Evolutionary conservation across 2,329 filamentous ascomycete species (phyloP), one percentile per base, ranked within the genome.

Genomic region (Colletotrichum spaethianum): DNA sequence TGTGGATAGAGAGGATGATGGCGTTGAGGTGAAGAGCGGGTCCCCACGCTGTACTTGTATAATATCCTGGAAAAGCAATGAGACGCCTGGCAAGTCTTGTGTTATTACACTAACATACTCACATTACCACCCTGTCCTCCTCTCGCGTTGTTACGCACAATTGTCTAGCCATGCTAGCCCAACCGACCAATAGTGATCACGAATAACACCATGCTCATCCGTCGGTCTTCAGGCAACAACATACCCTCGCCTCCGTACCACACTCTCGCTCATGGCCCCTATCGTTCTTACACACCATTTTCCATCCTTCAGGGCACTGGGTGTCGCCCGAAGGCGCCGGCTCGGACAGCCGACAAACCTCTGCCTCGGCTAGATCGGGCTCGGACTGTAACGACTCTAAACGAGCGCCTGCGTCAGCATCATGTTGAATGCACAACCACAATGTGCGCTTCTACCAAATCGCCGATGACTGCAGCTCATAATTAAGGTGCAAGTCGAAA

Each of bases 241-340:
- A 31, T 2, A 44, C 28, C 18, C 26, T 63, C 61, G 14, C n/a
- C 14, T 23, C 48, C 8, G 61, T 55, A 33, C 48, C 20, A 33
- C 48, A 55, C 4, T 36, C 23, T 7, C 48, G 33, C n/a, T 20
- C 48, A 26, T 28, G 48, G 8, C 48, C 48, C 36, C 26, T 42
- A 18, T 53, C 61, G 18, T 44, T 26, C 46, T 33, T 33, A 1
- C 36, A 50, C 36, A 53, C 26, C 48, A 44, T 28, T n/a, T 42
- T 42, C 48, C 48, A 63, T 4, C 61, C 48, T 16, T 63, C 33
- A 26, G 36, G 61, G 61, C 61, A 63, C 28, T 33, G n/a, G 18
- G n/a, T n/a, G 12, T 55, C 48, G 48, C 48, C 31, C n/a, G 18
- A 40, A 4, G 48, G 23, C 18, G 36, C 48, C 31, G 16, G 18